Evolutionary conservation across 108 stramenopile genomes (phyloP).

Genomic region (Fragilaria radians): DNA sequence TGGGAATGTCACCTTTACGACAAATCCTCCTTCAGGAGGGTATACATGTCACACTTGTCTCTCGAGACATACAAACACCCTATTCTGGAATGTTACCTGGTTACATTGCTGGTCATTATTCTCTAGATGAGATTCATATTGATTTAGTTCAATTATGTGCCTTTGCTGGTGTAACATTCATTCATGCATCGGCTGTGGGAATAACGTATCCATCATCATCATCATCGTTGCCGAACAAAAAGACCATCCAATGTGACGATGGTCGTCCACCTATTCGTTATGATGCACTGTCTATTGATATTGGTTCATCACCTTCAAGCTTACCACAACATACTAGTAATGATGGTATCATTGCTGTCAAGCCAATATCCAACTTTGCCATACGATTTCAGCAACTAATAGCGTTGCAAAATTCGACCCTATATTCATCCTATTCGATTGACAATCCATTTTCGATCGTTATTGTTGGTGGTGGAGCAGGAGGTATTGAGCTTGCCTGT

Average conservation of each 20-base stretch:
- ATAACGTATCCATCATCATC: conserved; percentile 34
- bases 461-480: conserved; percentile 69
- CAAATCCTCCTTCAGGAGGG: conserved; percentile 9
- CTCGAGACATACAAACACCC: conserved; percentile 59
- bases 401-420: background rate
- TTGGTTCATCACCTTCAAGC: conserved; percentile 47
- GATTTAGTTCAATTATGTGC: conserved; percentile 47
- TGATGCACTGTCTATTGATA: conserved; percentile 60
- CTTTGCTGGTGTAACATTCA: conserved; percentile 32
- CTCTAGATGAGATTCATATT: conserved; percentile 65
- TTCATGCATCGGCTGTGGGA: conserved; percentile 39
- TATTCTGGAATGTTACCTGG: conserved; percentile 87
- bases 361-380: conserved; percentile 63
- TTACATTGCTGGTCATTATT: conserved; percentile 72
- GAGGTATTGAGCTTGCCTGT: conserved; percentile 45
- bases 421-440: background rate
- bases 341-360: conserved; percentile 51
- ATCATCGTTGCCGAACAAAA: background rate
- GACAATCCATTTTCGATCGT: conserved; percentile 8
- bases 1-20: conserved; percentile 39
- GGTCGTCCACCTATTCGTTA: conserved; percentile 45
- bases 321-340: conserved; percentile 13
- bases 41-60: conserved; percentile 52
- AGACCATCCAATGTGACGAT: conserved; percentile 13
- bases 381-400: conserved; percentile 4